Evolutionary conservation across 768 basidiomycete genomes (phyloP), one percentile per base, ranked within the genome.

Genomic region (Candolleomyces aberdarensis): DNA sequence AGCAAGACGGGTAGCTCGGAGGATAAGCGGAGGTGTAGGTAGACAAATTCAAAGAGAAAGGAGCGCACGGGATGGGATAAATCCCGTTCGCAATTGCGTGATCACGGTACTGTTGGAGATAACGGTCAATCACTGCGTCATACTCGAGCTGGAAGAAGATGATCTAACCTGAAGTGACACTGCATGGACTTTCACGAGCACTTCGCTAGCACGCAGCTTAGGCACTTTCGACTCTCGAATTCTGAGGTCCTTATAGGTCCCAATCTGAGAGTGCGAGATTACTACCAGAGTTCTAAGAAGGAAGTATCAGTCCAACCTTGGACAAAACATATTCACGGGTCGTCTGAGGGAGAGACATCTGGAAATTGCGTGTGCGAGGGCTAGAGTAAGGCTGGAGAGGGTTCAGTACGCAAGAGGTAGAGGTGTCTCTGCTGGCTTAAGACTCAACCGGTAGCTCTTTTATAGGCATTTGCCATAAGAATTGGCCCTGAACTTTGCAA

Each of bases 111-210:
- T 82, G 40, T 2, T 13, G 20, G 55, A 17, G 19, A 51, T 43
- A 46, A 17, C 44, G 4, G 7, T 46, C 15, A 17, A 14, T 46
- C 44, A 3, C 8, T 46, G 15, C 44, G 19, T 6, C 15, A 17
- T 4, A 46, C 10, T 46, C 44, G 10, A 36, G 36, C 6, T 36
- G 5, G 5, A 7, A 36, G 36, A 36, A 36, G 36, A 8, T 11
- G 9, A 4, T 41, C 66, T 32, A 53, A 79, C 80, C 70, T 85
- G 80, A 9, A 86, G 71, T 31, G 85, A 86, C n/a, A 84, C 83
- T 0, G 84, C 82, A 59, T 82, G 80, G 13, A 82, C 72, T 64
- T 81, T 83, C 63, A 86, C 79, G 31, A 85, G 75, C 7, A 85
- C 85, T 58, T 87, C 80, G n/a, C 68, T 74, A 0, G 81, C 67